A percentile compares a stretch with the other conserved stretches of the same genome.
Conservation (phyloP, 257 asterid genomes). For the Solanum arcanum region DNA sequence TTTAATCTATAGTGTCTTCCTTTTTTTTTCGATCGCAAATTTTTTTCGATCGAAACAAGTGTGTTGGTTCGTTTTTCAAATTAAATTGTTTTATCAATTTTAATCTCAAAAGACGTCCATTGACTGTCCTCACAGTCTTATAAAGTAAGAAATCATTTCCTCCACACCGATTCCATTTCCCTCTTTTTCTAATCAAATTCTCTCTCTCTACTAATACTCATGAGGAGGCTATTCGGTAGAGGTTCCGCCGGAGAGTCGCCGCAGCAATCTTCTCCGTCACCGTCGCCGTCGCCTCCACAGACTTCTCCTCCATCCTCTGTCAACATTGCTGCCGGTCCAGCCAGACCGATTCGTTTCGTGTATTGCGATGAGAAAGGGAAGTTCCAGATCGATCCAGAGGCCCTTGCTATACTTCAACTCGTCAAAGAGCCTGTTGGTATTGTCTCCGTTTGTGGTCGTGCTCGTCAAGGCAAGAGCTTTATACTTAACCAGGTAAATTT, state of each 20-base stretch:
- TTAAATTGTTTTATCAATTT: not conserved
- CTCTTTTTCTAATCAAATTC: not conserved
- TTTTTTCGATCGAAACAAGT: too few species aligned
- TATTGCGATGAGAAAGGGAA: slow-evolving; percentile 74
- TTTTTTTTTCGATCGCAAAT: too few species aligned
- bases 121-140: not conserved
- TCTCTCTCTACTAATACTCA: not conserved
- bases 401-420: slow-evolving; percentile 85
- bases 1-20: too few species aligned
- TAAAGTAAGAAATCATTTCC: not conserved
- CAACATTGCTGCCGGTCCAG: slow-evolving; percentile 59
- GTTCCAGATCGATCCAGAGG: slow-evolving; percentile 96
- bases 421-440: slow-evolving; percentile 93
- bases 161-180: not conserved
- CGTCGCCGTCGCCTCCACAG: slow-evolving; percentile 13
- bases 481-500: slow-evolving; percentile 68
- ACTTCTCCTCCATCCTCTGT: slow-evolving; percentile 21
- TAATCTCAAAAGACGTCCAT: not conserved
- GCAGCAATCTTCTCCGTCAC: slow-evolving; percentile 21
- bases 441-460: slow-evolving; percentile 98
- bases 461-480: slow-evolving; percentile 95
- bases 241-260: slow-evolving; percentile 54
- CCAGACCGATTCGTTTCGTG: slow-evolving; percentile 88
- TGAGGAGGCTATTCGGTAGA: slow-evolving; percentile 45
- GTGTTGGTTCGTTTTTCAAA: too few species aligned